Base-by-base conservation (phyloP, 2,329 filamentous ascomycete genomes). In the Tolypocladium inflatum region DNA sequence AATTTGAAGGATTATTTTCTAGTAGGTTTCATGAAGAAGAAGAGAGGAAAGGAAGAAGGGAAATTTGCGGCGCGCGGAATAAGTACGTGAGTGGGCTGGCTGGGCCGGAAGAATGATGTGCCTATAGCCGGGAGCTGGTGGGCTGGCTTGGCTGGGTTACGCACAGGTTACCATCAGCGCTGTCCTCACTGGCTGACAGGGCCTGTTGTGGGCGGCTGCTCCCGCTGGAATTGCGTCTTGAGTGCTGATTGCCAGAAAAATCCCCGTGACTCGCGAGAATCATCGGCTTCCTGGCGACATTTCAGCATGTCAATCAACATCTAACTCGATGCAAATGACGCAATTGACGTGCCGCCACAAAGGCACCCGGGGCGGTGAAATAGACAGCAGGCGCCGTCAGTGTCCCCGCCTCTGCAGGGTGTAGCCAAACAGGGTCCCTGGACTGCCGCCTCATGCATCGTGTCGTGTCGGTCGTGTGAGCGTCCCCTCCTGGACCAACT, bases 1-100 rank as follows among this genome's bases (percentile, higher is more conserved):
- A 87, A 88, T 88, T 82, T 80, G 82, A 76, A 80, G 78, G 78
- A 80, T 76, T 71, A 58, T 64, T 67, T 74, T 74, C 73, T 74
- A 75, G 73, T 75, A 75, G 73, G 71, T 75, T 74, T 63, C 66
- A 68, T 63, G 66, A 65, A 66, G 68, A 67, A 66, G 59, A 58
- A 65, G 68, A 65, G 58, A 63, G 63, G 62, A 63, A 63, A 51
- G 19, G 50, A 59, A 41, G 4, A 37, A 38, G 43, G 37, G 30
- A 41, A 55, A 41, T 55, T 39, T 33, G 37, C 48, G 30, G 26
- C 48, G 48, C 19, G 26, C 26, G 17, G 26, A 9, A 23, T 33
- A 51, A 51, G 17, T 35, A n/a, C n/a, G 48, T 2, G 43, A 10
- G 43, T 17, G 26, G 9, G 45, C 33, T 26, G 48, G 45, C 45